These are phyloP conservation scores for Flaveria linearis DNA, from an alignment of 129 eudicot species.

Conservation along the genomic window DNA sequence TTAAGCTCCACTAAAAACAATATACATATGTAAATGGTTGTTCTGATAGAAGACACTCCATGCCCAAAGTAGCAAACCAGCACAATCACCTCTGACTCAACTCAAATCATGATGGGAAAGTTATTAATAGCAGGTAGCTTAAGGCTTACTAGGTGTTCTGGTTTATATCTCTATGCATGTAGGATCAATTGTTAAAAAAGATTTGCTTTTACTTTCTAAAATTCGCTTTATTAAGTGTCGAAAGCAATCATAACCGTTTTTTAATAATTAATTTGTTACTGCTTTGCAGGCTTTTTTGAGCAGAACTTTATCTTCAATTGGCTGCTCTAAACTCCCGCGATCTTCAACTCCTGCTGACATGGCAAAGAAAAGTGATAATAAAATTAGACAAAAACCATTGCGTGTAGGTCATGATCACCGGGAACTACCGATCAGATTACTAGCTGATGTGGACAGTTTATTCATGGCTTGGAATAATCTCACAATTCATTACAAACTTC, in stretches of 20 bases:
- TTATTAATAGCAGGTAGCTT: not conserved
- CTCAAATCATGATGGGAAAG: not conserved
- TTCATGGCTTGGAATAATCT: constrained; percentile 67
- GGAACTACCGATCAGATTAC: constrained; percentile 77
- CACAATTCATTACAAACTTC: constrained; percentile 87
- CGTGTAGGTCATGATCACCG: constrained; percentile 52
- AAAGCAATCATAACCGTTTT: not conserved
- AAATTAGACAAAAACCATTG: constrained; percentile 49
- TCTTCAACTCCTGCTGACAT: constrained; percentile 73
- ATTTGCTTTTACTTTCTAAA: not conserved
- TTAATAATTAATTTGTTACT: not conserved
- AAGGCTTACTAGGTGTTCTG: not conserved
- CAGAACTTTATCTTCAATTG: constrained; percentile 63
- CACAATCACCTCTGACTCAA: not conserved
- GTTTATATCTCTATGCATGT: not conserved
- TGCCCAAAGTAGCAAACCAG: not conserved
- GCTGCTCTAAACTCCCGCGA: constrained; percentile 76
- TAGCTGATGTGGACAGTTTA: constrained; percentile 84
- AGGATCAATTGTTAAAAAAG: not conserved
- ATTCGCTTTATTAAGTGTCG: not conserved
- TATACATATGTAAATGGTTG: not conserved
- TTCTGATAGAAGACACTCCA: not conserved
- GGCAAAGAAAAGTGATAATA: constrained; percentile 52
- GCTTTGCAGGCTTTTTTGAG: constrained; percentile 66
- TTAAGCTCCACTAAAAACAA: not conserved